Evolutionary conservation across 805 yeast species (phyloP), one percentile per base, ranked within the genome.

Genomic region (Sugiyamaella floridensis): DNA sequence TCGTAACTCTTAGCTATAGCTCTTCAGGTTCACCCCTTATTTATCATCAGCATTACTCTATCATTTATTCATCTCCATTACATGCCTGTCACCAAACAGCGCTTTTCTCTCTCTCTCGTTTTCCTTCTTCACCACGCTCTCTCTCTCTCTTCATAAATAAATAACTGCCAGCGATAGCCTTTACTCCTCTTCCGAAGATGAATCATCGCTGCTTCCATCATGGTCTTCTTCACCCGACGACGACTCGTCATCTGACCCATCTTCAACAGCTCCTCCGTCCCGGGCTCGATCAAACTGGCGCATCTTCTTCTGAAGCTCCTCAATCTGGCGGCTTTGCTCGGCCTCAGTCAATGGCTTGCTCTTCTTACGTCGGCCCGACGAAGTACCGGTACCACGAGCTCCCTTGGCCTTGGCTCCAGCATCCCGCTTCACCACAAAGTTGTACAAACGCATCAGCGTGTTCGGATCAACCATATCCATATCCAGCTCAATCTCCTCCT

Each of bases 401-500:
- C 43, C 34, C 51, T 55, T 28, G 58, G 54, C 29, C 54, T 52
- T 56, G 40, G 40, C 40, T 22, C 28, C 37, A 59, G 65, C 60
- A 59, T 65, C 68, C 64, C 73, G 74, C 68, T 75, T 73, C 55
- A 85, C 86, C 60, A 93, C 89, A 61, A 85, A 86, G 67, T 85
- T 84, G 76, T 89, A 92, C 57, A 93, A 74, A 64, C 87, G 86
- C 66, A 87, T 71, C 51, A 92, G 78, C 1, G 97, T 90, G 43
- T 80, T 73, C 58, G 88, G 89, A 62, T 88, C 96, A 60, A 93
- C 77, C 69, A 85, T 85, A 67, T 93, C 97, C 83, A 93, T 86
- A 69, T 93, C 99, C 55, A 93, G 77, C 74, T 93, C 99, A 56
- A 93, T 93, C 73, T 93, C 98, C 53, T 92, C 98, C 62, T 89